Percentiles rank a stretch among this genome's conserved stretches.
phyloP scores from a whole-genome alignment of 306 rosid genomes.

The Herpetospermum pedunculosum region DNA sequence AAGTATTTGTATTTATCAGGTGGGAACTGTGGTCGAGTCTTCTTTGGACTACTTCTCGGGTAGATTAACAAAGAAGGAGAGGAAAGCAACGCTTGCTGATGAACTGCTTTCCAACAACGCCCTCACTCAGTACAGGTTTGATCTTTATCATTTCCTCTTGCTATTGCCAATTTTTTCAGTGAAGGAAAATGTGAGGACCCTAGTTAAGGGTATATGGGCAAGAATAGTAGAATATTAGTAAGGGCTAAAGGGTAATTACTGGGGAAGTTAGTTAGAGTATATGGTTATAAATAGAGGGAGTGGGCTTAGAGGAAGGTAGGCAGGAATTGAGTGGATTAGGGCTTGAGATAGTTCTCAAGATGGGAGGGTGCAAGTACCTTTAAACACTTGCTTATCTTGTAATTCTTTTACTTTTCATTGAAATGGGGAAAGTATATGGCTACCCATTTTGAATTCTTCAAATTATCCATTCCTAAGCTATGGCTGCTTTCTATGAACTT shows the following conservation, averaged over 20 bases:
- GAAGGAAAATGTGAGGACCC: no score
- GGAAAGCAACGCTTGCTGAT: slow-evolving; percentile 61
- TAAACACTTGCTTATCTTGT: no score
- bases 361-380: no score
- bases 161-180: not conserved
- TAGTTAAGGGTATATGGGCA: no score
- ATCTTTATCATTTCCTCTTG: not conserved
- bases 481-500: not conserved
- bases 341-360: no score
- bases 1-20: slow-evolving; percentile 28
- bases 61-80: slow-evolving; percentile 74
- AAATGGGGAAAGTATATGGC: not conserved
- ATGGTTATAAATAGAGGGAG: no score
- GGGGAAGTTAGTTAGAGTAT: no score
- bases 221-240: no score
- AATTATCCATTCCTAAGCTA: not conserved
- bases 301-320: no score
- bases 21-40: slow-evolving; percentile 68
- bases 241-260: no score
- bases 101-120: slow-evolving; percentile 42
- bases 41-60: slow-evolving; percentile 54
- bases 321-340: no score
- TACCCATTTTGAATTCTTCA: not conserved
- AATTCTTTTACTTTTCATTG: no score
- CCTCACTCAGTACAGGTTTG: slow-evolving; percentile 42